Evolutionary conservation across 345 rosid species (phyloP).

Genomic region (Gossypium turneri): DNA sequence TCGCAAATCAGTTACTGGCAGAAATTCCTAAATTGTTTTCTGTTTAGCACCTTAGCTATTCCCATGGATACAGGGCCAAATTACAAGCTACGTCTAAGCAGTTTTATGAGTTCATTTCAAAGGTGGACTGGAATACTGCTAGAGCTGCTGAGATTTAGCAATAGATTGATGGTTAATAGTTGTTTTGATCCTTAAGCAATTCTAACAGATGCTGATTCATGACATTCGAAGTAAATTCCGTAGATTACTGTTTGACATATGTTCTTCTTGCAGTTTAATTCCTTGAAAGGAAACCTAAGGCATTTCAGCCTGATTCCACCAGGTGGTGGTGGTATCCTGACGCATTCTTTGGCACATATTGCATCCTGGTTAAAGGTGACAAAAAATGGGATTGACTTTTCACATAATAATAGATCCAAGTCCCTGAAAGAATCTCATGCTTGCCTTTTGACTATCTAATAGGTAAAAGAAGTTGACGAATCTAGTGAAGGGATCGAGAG

Average conservation of each 20-base stretch:
- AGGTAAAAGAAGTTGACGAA: conserved; percentile 70
- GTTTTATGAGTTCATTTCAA: neutral
- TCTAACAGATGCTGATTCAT: neutral
- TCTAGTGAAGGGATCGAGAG: conserved; percentile 74
- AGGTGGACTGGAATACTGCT: neutral
- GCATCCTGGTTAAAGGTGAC: conserved; percentile 89
- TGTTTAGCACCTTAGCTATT: neutral
- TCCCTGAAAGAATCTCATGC: neutral
- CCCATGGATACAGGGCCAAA: no score
- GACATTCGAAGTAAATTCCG: neutral
- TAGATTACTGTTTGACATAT: neutral
- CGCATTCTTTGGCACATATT: conserved; percentile 70
- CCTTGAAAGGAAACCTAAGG: conserved; percentile 69
- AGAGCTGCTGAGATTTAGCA: neutral
- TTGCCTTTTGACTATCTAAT: neutral
- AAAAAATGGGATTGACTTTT: conserved; percentile 12
- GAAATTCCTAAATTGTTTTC: neutral
- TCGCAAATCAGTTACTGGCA: neutral
- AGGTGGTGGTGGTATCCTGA: conserved; percentile 82
- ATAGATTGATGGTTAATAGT: neutral
- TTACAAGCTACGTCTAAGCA: no score
- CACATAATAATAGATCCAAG: neutral
- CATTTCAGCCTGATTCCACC: conserved; percentile 88
- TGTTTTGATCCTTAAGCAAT: neutral
- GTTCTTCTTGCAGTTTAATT: conserved; percentile 52